A percentile compares a stretch with the other conserved stretches of the same genome.
phyloP scores from a whole-genome alignment of 352 stramenopile species.

The Pythium insidiosum region DNA sequence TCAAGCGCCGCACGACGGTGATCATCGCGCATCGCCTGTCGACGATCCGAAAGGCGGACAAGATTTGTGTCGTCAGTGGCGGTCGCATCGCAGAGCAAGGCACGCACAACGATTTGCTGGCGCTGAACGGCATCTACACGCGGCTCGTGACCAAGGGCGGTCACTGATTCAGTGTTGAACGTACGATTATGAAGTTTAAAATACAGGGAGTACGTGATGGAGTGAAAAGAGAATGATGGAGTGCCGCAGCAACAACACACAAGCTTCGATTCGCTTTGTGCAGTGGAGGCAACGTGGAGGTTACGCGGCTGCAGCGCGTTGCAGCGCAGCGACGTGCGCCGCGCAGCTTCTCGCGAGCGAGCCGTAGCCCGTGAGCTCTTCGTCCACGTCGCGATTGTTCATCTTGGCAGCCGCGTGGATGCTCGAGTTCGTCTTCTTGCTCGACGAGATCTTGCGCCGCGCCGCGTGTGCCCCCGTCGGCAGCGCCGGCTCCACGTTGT shows the following conservation, averaged over 20 bases:
- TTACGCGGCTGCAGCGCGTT: constrained; percentile 28
- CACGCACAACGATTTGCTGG: constrained; percentile 88
- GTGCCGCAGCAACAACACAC: too few relatives aligned
- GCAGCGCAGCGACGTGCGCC: constrained; percentile 49
- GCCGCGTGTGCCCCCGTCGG: too few relatives aligned
- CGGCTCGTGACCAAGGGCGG: constrained; percentile 12
- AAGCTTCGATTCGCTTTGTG: too few relatives aligned
- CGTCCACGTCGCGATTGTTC: constrained; percentile 36
- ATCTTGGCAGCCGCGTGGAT: constrained; percentile 41
- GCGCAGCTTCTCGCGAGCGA: constrained; percentile 51
- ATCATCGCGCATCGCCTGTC: constrained; percentile 93
- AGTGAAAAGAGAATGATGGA: too few relatives aligned
- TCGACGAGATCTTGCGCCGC: too few relatives aligned
- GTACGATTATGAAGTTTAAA: too few relatives aligned
- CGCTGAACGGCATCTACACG: constrained; percentile 18
- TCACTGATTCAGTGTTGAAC: too few relatives aligned
- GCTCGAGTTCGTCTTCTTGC: constrained; percentile 28
- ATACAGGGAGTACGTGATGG: too few relatives aligned
- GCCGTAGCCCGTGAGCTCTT: constrained; percentile 38
- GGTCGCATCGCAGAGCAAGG: constrained; percentile 89
- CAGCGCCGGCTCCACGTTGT: constrained; percentile 77
- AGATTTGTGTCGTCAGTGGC: constrained; percentile 91
- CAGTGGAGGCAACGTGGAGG: too few relatives aligned
- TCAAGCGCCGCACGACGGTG: constrained; percentile 78
- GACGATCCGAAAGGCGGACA: constrained; percentile 91